Percentiles rank a stretch among this genome's conserved stretches.
These are phyloP conservation scores for Pseudogymnoascus destructans DNA, from an alignment of 2,329 filamentous ascomycete species.

Conservation along the genomic window DNA sequence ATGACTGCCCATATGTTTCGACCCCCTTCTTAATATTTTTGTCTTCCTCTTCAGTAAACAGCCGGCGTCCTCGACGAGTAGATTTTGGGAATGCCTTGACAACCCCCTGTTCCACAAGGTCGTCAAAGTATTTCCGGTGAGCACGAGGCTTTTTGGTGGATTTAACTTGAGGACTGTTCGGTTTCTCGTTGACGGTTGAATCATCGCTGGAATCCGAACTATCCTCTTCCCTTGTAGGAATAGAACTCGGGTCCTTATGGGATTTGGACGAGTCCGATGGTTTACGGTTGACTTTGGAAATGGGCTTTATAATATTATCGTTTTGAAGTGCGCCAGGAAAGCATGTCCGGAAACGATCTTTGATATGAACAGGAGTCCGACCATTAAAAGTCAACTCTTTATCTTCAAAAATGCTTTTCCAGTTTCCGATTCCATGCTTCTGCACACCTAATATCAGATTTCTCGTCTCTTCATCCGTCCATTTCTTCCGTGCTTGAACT, in stretches of 20 bases:
- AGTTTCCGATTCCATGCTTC: constrained; percentile 50
- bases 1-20: constrained; percentile 41
- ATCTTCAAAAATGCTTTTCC: constrained; percentile 52
- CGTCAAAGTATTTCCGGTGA: constrained; percentile 43
- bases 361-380: constrained; percentile 48
- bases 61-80: constrained; percentile 43
- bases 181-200: constrained; percentile 15
- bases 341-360: constrained; percentile 53
- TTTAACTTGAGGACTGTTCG: constrained; percentile 24
- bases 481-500: constrained; percentile 46
- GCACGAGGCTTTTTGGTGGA: constrained; percentile 36
- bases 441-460: constrained; percentile 47
- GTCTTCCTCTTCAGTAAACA: constrained; percentile 51
- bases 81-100: constrained; percentile 50
- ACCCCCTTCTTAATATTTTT: constrained; percentile 47
- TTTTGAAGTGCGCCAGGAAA: constrained; percentile 39
- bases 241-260: not conserved
- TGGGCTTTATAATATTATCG: constrained; percentile 22
- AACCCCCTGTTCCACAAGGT: constrained; percentile 45
- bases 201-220: constrained; percentile 9
- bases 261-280: constrained; percentile 8
- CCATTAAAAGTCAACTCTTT: constrained; percentile 46
- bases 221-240: constrained; percentile 15
- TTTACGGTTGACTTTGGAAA: constrained; percentile 19
- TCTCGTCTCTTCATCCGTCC: constrained; percentile 53